Conservation (phyloP, 305 asterid species). For the Fraxinus latifolia region DNA sequence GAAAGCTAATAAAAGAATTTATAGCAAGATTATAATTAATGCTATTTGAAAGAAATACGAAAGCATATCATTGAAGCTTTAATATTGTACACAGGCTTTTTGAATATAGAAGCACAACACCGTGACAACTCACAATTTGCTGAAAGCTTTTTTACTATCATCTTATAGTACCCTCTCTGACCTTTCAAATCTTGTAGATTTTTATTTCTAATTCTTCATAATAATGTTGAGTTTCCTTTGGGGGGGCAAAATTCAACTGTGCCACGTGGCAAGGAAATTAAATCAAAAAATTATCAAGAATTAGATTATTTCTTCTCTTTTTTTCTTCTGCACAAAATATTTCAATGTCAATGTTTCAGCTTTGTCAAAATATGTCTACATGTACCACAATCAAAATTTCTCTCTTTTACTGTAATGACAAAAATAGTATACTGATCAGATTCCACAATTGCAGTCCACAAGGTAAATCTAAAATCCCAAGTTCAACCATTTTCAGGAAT, state of each 20-base stretch:
- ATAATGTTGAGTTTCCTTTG: not conserved
- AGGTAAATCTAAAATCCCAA: not conserved
- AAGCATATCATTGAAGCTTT: slow-evolving; percentile 17
- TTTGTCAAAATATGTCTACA: not conserved
- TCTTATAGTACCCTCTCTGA: not conserved
- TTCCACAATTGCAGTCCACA: slow-evolving; percentile 1
- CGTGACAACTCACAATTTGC: not conserved
- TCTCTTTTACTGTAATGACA: not conserved
- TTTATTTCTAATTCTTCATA: not conserved
- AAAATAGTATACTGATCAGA: not conserved
- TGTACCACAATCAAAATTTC: not conserved
- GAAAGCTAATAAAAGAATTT: not conserved
- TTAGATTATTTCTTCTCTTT: not conserved
- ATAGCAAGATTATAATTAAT: not conserved
- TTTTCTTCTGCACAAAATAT: not conserved
- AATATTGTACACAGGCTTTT: not conserved
- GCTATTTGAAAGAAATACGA: not conserved
- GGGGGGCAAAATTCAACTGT: not conserved
- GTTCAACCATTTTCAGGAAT: not conserved
- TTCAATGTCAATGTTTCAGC: not conserved
- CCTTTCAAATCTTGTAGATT: not conserved
- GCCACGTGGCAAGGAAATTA: not conserved
- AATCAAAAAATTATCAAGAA: not conserved
- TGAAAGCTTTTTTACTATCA: not conserved
- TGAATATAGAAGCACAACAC: not conserved